These are phyloP conservation scores for Ophiostoma perfectum DNA, from an alignment of 2,329 filamentous ascomycete genomes.

Conservation along the genomic window DNA sequence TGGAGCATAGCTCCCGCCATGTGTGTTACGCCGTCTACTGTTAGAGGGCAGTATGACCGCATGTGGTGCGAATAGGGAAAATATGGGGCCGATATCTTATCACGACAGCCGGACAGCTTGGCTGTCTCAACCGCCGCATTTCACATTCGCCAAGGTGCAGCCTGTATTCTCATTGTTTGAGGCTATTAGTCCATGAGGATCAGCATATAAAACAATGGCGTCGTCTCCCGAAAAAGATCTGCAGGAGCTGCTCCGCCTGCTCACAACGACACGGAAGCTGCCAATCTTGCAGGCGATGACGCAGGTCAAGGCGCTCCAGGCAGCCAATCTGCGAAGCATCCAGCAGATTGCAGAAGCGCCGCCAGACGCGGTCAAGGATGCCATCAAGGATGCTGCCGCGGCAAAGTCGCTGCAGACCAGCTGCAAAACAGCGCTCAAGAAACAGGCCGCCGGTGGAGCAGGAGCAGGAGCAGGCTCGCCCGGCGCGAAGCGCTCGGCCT, in stretches of 20 bases:
- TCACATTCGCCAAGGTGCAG: too few relatives aligned
- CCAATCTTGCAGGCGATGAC: conserved; percentile 55
- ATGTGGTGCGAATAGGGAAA: background rate
- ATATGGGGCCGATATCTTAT: background rate
- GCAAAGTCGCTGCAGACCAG: conserved; percentile 49
- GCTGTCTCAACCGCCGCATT: background rate
- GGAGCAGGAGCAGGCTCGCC: too few relatives aligned
- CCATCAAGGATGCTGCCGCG: conserved; percentile 44
- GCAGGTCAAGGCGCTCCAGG: conserved; percentile 53
- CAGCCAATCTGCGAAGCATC: conserved; percentile 50
- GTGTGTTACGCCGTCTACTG: too few relatives aligned
- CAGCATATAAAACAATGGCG: conserved; percentile 2
- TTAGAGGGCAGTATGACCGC: background rate
- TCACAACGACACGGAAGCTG: conserved; percentile 52
- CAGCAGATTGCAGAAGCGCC: conserved; percentile 50
- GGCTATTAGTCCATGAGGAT: background rate
- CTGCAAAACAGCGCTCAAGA: conserved; percentile 50
- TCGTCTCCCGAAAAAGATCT: conserved; percentile 47
- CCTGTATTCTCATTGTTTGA: background rate
- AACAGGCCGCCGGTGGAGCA: conserved; percentile 19
- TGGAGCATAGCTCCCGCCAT: background rate
- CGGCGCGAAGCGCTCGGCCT: background rate
- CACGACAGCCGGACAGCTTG: background rate
- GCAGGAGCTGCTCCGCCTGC: conserved; percentile 55
- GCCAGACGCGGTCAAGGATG: conserved; percentile 41